These are phyloP conservation scores for Suhomyces guaymorum DNA, from an alignment of 1,139 yeast genomes.

Conservation along the genomic window DNA sequence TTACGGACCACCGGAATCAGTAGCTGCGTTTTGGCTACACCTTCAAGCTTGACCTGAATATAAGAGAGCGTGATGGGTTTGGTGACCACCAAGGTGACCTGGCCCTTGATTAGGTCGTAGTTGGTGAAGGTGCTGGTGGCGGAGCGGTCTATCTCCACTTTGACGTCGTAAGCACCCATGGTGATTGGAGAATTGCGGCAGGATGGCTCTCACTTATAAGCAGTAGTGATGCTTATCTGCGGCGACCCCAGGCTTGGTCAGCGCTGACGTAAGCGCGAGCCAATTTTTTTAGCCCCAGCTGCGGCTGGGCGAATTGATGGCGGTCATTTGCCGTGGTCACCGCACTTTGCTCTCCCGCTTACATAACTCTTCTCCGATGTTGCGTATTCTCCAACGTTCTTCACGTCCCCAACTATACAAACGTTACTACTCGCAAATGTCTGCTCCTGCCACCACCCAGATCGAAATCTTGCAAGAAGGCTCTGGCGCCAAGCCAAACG, in stretches of 20 bases:
- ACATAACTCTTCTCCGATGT: constrained; percentile 6
- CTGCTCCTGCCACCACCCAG: constrained; percentile 45
- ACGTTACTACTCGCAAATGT: constrained; percentile 25
- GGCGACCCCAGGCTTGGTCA: too few relatives aligned
- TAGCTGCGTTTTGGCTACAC: constrained; percentile 47
- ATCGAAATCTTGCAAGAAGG: constrained; percentile 55
- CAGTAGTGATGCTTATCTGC: too few relatives aligned
- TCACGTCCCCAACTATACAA: constrained; percentile 1
- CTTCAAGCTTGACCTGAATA: constrained; percentile 62
- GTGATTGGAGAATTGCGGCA: not conserved
- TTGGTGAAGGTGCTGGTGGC: constrained; percentile 52
- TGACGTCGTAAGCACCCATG: constrained; percentile 26
- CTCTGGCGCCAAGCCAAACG: constrained; percentile 86
- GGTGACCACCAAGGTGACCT: constrained; percentile 43
- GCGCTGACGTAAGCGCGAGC: constrained; percentile 1
- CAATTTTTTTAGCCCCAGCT: too few relatives aligned
- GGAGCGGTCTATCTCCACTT: constrained; percentile 38
- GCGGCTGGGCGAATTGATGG: too few relatives aligned
- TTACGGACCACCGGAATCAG: constrained; percentile 20
- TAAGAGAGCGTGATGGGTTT: constrained; percentile 50
- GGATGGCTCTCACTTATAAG: too few relatives aligned
- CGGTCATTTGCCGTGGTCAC: too few relatives aligned
- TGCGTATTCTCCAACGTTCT: constrained; percentile 10
- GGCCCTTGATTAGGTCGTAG: constrained; percentile 51
- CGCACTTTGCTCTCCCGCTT: constrained; percentile 1